Conservation (phyloP, 73 alveolate genomes). For the Durusdinium trenchii region DNA sequence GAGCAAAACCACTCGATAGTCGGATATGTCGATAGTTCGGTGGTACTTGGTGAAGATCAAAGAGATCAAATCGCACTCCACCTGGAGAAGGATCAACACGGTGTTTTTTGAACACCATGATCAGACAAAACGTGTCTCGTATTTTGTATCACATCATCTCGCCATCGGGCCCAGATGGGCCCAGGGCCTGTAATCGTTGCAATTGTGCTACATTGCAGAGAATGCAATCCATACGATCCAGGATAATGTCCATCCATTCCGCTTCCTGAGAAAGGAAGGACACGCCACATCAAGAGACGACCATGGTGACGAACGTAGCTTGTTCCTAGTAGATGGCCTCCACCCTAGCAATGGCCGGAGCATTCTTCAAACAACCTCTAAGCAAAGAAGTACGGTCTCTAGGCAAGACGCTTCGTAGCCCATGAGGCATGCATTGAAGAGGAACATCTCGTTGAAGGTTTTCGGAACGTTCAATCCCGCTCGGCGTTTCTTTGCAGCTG, state of each 20-base stretch:
- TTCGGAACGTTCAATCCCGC: slow-evolving; percentile 39
- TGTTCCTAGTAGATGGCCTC: background rate
- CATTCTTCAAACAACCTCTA: background rate
- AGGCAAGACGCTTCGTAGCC: slow-evolving; percentile 38
- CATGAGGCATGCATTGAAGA: slow-evolving; percentile 64
- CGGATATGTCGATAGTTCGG: background rate
- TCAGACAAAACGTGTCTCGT: background rate
- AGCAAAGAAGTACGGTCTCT: background rate
- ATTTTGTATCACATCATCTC: too few species aligned
- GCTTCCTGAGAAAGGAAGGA: background rate
- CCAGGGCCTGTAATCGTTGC: slow-evolving; percentile 1
- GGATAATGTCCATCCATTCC: slow-evolving; percentile 34
- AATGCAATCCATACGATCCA: slow-evolving; percentile 10
- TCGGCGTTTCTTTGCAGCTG: background rate
- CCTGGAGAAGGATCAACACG: background rate
- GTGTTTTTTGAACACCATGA: background rate
- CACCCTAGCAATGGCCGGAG: background rate
- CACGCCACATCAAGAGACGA: too few species aligned
- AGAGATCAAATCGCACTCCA: slow-evolving; percentile 32
- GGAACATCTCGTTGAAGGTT: slow-evolving; percentile 59
- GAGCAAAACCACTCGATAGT: background rate
- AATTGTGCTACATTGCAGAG: background rate
- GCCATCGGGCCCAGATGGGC: background rate
- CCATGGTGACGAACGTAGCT: background rate
- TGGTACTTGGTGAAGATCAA: background rate